A percentile compares a stretch with the other conserved stretches of the same genome.
Evolutionary conservation across 805 yeast species (phyloP).

Genomic region (Jamesozyma jinghongensis): DNA sequence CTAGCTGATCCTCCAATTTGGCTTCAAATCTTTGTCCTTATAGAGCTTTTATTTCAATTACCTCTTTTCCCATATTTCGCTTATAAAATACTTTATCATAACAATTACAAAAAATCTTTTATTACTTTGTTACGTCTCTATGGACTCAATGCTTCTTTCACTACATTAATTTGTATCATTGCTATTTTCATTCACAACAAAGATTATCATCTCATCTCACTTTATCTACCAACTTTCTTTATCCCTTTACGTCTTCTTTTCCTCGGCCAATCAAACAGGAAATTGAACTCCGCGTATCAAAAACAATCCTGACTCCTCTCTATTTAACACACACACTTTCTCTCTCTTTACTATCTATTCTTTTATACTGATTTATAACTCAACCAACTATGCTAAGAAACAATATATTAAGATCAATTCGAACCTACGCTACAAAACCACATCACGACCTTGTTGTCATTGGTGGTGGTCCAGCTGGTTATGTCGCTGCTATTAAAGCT

Average conservation of each 20-base stretch:
- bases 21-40: conserved; percentile 60
- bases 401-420: conserved; percentile 1
- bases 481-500: conserved; percentile 97
- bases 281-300: not conserved
- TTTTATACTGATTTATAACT: too few relatives aligned
- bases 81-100: not conserved
- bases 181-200: conserved; percentile 29
- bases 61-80: conserved; percentile 56
- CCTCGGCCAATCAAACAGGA: not conserved
- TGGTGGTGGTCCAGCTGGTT: conserved; percentile 99
- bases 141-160: conserved; percentile 74
- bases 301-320: not conserved
- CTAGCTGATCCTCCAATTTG: conserved; percentile 53
- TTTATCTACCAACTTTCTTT: conserved; percentile 26
- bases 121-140: conserved; percentile 42
- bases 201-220: conserved; percentile 12
- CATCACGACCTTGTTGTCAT: conserved; percentile 88
- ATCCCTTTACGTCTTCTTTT: conserved; percentile 21
- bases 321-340: too few relatives aligned
- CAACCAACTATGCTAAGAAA: conserved; percentile 16
- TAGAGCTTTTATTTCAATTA: conserved; percentile 68
- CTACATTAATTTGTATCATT: conserved; percentile 67
- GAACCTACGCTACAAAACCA: conserved; percentile 22
- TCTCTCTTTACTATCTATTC: too few relatives aligned
- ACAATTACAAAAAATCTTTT: not conserved